Conservation (phyloP, 441 rosid genomes). For the Jatropha podagrica region DNA sequence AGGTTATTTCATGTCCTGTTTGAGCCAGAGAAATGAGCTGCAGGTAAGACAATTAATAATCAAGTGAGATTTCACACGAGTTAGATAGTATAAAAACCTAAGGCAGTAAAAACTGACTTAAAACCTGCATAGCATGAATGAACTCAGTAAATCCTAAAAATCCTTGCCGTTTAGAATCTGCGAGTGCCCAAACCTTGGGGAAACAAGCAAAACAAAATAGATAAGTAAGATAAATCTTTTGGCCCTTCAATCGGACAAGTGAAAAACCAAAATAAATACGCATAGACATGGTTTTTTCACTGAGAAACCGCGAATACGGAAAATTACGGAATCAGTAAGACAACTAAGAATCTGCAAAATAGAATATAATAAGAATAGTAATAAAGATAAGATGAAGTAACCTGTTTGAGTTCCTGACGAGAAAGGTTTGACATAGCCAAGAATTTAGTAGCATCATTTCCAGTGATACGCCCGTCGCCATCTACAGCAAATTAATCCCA, state of each 20-base stretch:
- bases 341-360: background rate
- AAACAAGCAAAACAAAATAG: background rate
- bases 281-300: too few species aligned
- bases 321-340: background rate
- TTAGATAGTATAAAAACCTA: background rate
- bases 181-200: slow-evolving; percentile 73
- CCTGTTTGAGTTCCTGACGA: slow-evolving; percentile 88
- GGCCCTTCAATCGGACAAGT: background rate
- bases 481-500: slow-evolving; percentile 31
- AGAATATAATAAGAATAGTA: too few species aligned
- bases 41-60: slow-evolving; percentile 6
- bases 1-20: slow-evolving; percentile 59
- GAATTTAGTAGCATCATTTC: slow-evolving; percentile 74
- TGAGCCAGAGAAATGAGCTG: slow-evolving; percentile 80
- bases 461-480: slow-evolving; percentile 78
- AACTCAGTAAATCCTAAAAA: slow-evolving; percentile 73
- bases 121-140: slow-evolving; percentile 78
- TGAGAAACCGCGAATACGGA: background rate
- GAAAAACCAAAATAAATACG: background rate
- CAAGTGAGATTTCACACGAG: background rate
- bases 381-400: slow-evolving; percentile 5
- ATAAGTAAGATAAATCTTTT: background rate
- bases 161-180: slow-evolving; percentile 81
- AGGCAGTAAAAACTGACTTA: background rate
- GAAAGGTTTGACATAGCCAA: slow-evolving; percentile 74